Base-by-base conservation (phyloP, 176 grass and related monocot genomes). In the Luzula sylvatica region DNA sequence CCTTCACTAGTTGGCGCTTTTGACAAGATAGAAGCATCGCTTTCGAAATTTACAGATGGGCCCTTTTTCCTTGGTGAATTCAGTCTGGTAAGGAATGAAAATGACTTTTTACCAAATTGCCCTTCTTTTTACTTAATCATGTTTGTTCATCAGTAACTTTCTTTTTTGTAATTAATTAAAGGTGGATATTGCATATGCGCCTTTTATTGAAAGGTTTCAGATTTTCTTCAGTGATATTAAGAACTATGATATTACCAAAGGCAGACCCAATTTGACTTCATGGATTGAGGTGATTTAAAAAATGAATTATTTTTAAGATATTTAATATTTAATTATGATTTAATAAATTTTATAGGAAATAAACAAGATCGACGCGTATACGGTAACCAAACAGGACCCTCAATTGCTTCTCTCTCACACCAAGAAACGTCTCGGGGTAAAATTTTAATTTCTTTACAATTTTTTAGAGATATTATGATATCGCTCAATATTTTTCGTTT, bases 61-160 rank as follows among this genome's bases (percentile, higher is more conserved):
- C 82, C 75, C 0, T 87, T 94, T 65, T 87, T 87, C 75, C 78
- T 94, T 13, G 87, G 78, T 21, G 71, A 82, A 23, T 56, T 83
- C 46, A 94, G 82, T 72, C 48, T 94, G 71, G 87, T 94, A 26
- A n/a, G 69, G n/a, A n/a, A n/a, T n/a, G n/a, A 53, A 22, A 9
- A 1, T 42, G 46, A 20, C 20, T 53, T 19, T 26, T 68, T 51
- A 49, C 26, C 39, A 13, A 25, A 61, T 50, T 40, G 29, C 15
- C 15, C 21, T n/a, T 73, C 17, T 32, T 8, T 18, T 11, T 51
- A 20, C 27, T 40, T 4, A 2, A 4, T 15, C 8, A 11, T 69
- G 23, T 58, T 48, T 38, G 13, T 11, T 11, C 15, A 23, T 51
- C 7, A 4, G 0, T 14, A 28, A 52, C 11, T 25, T 63, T 49